These are phyloP conservation scores for Paramecium octaurelia DNA, from an alignment of 73 alveolate genomes.

Conservation along the genomic window DNA sequence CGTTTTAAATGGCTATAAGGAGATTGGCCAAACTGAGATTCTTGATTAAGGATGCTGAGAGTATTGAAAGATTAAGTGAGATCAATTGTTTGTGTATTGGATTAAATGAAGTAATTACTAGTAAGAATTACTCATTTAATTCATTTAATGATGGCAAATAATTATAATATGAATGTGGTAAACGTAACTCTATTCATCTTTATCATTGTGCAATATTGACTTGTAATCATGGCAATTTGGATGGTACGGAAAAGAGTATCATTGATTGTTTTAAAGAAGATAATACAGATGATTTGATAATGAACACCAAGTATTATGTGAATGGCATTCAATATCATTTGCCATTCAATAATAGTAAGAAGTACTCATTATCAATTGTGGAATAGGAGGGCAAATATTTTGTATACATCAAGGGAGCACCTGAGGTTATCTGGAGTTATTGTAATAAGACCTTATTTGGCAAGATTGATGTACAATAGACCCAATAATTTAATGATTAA, in stretches of 20 bases:
- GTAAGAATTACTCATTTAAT: neutral
- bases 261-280: neutral
- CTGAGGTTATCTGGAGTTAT: slow-evolving; percentile 52
- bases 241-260: slow-evolving; percentile 20
- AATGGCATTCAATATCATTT: slow-evolving; percentile 8
- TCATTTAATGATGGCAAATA: neutral
- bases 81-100: slow-evolving; percentile 25
- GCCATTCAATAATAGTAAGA: slow-evolving; percentile 29
- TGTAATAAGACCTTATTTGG: slow-evolving; percentile 6
- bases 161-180: neutral
- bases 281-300: neutral
- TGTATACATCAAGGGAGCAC: slow-evolving; percentile 59
- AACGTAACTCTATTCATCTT: neutral
- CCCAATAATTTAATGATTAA: neutral
- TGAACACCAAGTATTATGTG: neutral
- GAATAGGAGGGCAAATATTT: neutral
- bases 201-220: neutral
- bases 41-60: neutral
- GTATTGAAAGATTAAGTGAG: slow-evolving; percentile 30
- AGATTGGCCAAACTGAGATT: slow-evolving; percentile 13
- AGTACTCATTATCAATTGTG: slow-evolving; percentile 29
- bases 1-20: slow-evolving; percentile 32
- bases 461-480: neutral
- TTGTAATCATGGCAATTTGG: neutral
- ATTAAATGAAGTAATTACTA: slow-evolving; percentile 16